Conservation (phyloP, 495 filamentous ascomycete genomes). For the Penicillium bovifimosum region DNA sequence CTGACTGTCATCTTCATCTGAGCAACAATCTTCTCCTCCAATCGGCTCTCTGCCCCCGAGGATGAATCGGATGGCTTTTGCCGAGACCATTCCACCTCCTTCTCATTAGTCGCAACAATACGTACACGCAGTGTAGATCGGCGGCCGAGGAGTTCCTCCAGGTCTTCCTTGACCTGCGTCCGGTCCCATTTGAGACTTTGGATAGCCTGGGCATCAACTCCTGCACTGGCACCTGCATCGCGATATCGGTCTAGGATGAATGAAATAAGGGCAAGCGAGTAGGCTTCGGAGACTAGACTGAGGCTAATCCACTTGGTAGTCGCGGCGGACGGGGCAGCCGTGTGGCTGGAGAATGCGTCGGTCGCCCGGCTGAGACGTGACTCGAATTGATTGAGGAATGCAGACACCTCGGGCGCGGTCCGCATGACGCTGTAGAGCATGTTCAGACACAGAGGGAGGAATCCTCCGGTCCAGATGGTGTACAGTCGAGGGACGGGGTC, state of each 20-base stretch:
- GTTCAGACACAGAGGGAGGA: constrained; percentile 87
- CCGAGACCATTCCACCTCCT: constrained; percentile 61
- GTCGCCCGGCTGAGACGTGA: constrained; percentile 60
- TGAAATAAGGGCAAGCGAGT: constrained; percentile 68
- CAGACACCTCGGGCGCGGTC: constrained; percentile 73
- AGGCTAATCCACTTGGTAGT: constrained; percentile 55
- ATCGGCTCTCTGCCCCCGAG: constrained; percentile 46
- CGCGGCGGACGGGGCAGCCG: constrained; percentile 28
- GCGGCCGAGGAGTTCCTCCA: constrained; percentile 66
- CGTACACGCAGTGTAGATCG: constrained; percentile 56
- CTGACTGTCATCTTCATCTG: constrained; percentile 50
- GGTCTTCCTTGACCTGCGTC: constrained; percentile 63
- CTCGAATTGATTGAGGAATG: constrained; percentile 81
- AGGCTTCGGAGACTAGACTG: constrained; percentile 65
- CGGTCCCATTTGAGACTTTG: constrained; percentile 67
- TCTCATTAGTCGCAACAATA: constrained; percentile 62
- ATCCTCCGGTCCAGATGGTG: constrained; percentile 79
- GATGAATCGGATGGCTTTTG: constrained; percentile 38
- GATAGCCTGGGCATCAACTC: constrained; percentile 56
- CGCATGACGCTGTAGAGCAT: constrained; percentile 75
- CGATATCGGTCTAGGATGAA: constrained; percentile 59
- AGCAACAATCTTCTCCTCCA: constrained; percentile 68
- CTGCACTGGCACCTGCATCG: constrained; percentile 51
- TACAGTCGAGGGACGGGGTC: constrained; percentile 55
- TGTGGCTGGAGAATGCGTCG: constrained; percentile 52